Base-by-base conservation (phyloP, 441 rosid genomes). In the Rhodomyrtus psidioides region DNA sequence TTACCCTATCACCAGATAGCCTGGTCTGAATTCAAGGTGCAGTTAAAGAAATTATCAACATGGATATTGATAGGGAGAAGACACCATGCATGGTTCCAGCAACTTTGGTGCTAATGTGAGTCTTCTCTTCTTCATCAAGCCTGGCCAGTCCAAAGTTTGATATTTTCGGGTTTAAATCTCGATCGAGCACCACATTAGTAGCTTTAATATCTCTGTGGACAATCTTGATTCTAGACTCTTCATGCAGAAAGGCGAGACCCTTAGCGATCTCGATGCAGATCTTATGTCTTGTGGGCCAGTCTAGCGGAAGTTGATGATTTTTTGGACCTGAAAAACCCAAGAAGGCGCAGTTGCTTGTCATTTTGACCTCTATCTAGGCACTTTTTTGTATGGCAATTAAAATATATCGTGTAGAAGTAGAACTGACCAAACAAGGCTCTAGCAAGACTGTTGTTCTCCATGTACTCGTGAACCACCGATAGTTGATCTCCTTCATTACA, bases 401-500 rank as follows among this genome's bases (percentile, higher is more conserved):
- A 70, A 9, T 42, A 39, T 74, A 21, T 2, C 27, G 39, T 42
- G 27, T 65, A 30, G 1, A 65, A 65, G 76, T 70, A 21, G 81
- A 57, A 30, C 56, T 4, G 56, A 92, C 95, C 94, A 75, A 92
- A 93, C 56, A 93, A 90, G 6, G 93, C 93, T 0, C 89, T 93
- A 19, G 94, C 91, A 53, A 92, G 93, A 60, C 94, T 87, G 82
- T 92, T 93, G 62, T 92, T 92, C 86, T 92, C 95, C 91, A 93
- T 79, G 87, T 92, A 90, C 86, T 93, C 95, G 10, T 93, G 92
- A 6, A 93, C 90, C 81, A 93, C 88, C 51, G 90, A 85, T 53
- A 93, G 88, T 86, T 91, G 92, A 84, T 92, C 86, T 86, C 93
- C 93, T 89, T 93, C 93, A 6, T 91, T 86, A 83, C 95, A 93